Conservation (phyloP, 208 protist species). For the Crithidia thermophila region DNA sequence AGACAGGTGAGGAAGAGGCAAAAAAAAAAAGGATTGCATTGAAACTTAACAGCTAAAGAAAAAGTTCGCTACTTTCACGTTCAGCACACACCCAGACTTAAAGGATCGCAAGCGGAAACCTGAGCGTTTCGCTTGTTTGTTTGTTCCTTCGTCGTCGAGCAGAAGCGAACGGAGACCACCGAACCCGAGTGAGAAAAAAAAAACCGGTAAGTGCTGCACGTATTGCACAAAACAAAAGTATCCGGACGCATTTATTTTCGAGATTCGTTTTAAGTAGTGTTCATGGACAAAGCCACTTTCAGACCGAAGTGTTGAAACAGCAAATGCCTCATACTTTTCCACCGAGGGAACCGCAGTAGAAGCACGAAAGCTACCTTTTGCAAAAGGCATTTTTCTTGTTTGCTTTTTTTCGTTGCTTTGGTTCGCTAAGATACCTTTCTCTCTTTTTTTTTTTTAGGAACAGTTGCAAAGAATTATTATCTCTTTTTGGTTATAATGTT, state of each 20-base stretch:
- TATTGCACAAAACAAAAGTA: background rate
- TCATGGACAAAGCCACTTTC: no score
- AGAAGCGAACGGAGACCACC: no score
- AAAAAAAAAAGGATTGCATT: background rate
- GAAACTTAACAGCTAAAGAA: background rate
- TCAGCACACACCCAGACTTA: background rate
- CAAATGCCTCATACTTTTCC: no score
- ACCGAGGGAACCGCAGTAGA: no score
- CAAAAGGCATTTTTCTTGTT: no score
- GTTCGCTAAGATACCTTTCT: no score
- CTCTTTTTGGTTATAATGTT: background rate
- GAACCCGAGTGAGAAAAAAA: background rate
- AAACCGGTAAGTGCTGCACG: no score
- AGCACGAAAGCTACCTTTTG: no score
- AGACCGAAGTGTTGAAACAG: no score
- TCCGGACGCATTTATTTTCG: background rate
- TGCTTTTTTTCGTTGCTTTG: no score
- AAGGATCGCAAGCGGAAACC: no score
- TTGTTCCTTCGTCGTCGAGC: background rate
- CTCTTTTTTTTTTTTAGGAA: background rate
- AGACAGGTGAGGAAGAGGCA: background rate
- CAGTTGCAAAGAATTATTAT: background rate
- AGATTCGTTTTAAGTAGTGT: background rate
- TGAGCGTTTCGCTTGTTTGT: background rate
- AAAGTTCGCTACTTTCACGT: background rate